Base-by-base conservation (phyloP, 495 filamentous ascomycete genomes). In the Corynascus novoguineensis region DNA sequence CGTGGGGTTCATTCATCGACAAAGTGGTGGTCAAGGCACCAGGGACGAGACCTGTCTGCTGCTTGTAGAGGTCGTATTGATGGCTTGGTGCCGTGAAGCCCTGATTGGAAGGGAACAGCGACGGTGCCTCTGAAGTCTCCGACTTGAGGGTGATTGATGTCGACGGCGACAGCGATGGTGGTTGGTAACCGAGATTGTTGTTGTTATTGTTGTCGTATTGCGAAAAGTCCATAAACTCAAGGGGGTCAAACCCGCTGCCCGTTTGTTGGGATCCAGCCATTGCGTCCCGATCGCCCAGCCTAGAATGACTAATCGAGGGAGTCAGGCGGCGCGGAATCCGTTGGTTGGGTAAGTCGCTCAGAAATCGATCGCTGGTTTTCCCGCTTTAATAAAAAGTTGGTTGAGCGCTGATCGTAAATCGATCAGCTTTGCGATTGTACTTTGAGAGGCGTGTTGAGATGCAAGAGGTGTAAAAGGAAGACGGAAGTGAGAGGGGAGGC, bases 51-150 rank as follows among this genome's bases (percentile, higher is more conserved):
- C 90, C 89, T 4, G 92, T 93, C 71, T 96, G 90, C 66, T 98
- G 92, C 71, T 87, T 86, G 72, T 95, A 89, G 42, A 85, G 83
- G 59, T 91, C 86, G 73, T 98, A 98, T 66, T 92, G 87, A 75
- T 96, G 90, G 65, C 90, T 96, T 9, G 92, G 92, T 19, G 80
- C 90, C 41, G 84, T 81, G 62, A 90, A 83, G 14, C 74, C 70
- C 65, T 86, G 82, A 32, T 78, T 81, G 22, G 70, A 59, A 5
- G 61, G 61, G 34, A 74, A 67, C 12, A 71, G 65, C 52, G 73
- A 32, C 21, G 50, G 55, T 0, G 62, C 66, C 2, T 73, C 70
- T 25, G 71, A 70, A 21, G 66, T 64, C 47, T 72, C 69, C 54
- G 71, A 51, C 60, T 78, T 73, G 64, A 59, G 62, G 17, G 80